Base-by-base conservation (phyloP, 2,329 filamentous ascomycete species). In the Fusarium anguioides region DNA sequence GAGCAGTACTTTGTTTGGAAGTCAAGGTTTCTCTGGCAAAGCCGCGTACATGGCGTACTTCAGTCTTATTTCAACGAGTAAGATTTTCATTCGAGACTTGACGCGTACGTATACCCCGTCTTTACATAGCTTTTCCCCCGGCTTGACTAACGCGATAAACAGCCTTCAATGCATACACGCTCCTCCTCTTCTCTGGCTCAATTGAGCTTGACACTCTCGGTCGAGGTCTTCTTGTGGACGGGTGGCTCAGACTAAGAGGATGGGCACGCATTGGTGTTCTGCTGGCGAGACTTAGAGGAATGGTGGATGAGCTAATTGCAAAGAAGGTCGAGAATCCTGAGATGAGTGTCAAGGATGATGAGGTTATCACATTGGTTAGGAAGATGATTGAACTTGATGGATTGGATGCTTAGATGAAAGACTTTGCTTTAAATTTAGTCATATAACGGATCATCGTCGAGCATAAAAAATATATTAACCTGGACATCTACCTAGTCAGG, bases 251-350 rank as follows among this genome's bases (percentile, higher is more conserved):
- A 33, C 81, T 99, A 29, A 86, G 93, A 23, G 96, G 96, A 1
- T 99, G 96, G 96, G 95, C 96, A 2, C 87, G 96, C 44, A 96
- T 99, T 66, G 96, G 95, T 27, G 95, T 98, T 14, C 78, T 99
- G 69, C 91, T 97, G 4, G 92, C 91, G 42, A 84, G 95, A 64
- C 79, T 99, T 69, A 86, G 96, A 65, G 89, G 89, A 57, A 92
- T 98, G 89, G 84, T 99, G 52, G 96, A 99, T 80, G 88, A 90
- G 68, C 84, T 96, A 63, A 86, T 99, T 73, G 91, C 91, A 57
- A 84, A 86, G 68, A 94, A 94, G 78, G 88, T 97, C 46, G 92
- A 94, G 75, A 89, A 92, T 65, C 92, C 92, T 0, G 84, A 83
- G 14, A 75, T 86, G 57, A 87, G 89, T 42, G 75, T 89, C 33